Conservation (phyloP, 192 early-diverging fungal species). For the Helicostylum pulchrum region DNA sequence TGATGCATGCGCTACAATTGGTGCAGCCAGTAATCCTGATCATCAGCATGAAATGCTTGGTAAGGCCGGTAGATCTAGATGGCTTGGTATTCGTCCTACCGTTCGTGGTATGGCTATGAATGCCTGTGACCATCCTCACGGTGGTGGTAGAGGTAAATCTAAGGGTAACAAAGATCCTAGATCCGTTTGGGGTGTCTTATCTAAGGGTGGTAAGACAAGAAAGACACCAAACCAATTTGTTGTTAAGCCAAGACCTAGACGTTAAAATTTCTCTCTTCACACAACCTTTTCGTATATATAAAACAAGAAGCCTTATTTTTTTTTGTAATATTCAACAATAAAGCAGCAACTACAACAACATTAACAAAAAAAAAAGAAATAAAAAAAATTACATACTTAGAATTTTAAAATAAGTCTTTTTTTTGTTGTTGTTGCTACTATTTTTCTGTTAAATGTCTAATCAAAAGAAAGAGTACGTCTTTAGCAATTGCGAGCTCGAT, state of each 20-base stretch:
- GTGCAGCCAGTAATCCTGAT: conserved; percentile 84
- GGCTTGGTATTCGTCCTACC: conserved; percentile 83
- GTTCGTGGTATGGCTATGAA: conserved; percentile 98
- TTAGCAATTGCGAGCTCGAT: too few relatives aligned
- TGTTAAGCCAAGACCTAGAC: conserved; percentile 60
- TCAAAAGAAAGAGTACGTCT: too few relatives aligned
- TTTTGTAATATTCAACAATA: too few relatives aligned
- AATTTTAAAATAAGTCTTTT: neutral
- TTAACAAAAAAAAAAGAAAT: neutral
- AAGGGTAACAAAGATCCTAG: conserved; percentile 90
- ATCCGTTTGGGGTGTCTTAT: conserved; percentile 87
- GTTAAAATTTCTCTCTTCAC: conserved; percentile 29
- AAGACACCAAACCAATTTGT: conserved; percentile 65
- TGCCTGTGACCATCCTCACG: conserved; percentile 93
- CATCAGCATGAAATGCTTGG: conserved; percentile 86
- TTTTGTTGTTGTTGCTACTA: too few relatives aligned
- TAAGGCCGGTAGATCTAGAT: conserved; percentile 82
- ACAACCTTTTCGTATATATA: neutral
- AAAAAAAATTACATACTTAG: neutral
- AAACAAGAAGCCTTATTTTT: too few relatives aligned
- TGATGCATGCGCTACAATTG: conserved; percentile 86
- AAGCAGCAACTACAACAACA: too few relatives aligned
- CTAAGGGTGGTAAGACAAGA: conserved; percentile 91
- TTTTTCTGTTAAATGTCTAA: neutral
- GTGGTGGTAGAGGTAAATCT: conserved; percentile 91